Evolutionary conservation across 2,329 filamentous ascomycete genomes (phyloP).

Genomic region (Fusarium sp.): DNA sequence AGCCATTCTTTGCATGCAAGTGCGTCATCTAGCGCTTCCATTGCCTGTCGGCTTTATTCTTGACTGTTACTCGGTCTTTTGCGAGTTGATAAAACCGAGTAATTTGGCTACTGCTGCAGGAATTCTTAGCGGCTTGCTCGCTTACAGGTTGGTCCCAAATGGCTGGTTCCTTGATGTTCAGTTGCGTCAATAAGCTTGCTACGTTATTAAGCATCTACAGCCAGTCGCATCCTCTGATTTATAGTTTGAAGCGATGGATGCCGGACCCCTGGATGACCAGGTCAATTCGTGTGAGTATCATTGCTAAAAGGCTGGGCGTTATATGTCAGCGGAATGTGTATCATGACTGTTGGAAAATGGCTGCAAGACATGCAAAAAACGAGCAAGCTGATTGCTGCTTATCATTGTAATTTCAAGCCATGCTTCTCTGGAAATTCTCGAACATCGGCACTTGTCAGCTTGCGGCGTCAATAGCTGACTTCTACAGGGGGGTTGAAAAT

Average conservation of each 20-base stretch:
- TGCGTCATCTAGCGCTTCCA: neutral
- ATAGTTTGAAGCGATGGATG: neutral
- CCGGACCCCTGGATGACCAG: neutral
- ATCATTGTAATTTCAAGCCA: neutral
- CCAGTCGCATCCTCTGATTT: neutral
- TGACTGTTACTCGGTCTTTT: neutral
- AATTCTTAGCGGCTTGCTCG: neutral
- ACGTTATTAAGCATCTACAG: neutral
- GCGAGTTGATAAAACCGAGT: neutral
- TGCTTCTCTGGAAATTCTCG: neutral
- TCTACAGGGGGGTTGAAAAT: neutral
- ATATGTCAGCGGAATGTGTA: neutral
- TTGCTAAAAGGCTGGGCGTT: neutral
- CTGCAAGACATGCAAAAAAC: neutral
- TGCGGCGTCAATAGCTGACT: neutral
- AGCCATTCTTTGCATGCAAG: neutral
- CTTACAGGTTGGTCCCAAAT: neutral
- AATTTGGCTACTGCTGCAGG: neutral
- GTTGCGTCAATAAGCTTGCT: conserved; percentile 1
- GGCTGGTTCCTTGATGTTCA: neutral
- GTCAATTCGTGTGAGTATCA: neutral
- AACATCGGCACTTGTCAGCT: neutral
- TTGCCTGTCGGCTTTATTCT: neutral
- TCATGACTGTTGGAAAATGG: neutral
- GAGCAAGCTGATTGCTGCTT: neutral